phyloP scores from a whole-genome alignment of 495 filamentous ascomycete genomes.

The Symbiotaphrina buchneri region DNA sequence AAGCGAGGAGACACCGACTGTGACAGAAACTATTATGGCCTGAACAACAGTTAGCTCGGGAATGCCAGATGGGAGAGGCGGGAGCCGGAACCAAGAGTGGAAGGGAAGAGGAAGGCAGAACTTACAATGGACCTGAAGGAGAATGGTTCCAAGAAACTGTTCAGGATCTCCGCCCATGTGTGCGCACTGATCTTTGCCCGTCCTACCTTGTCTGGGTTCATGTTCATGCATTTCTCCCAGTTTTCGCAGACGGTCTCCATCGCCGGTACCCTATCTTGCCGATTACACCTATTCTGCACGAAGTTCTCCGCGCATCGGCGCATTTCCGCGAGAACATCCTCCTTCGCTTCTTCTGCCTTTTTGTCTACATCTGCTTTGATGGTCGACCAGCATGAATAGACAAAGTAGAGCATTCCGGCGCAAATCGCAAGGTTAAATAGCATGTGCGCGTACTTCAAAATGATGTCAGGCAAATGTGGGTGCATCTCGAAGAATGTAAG shows the following conservation, averaged over 20 bases:
- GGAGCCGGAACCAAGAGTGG: neutral
- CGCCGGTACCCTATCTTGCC: constrained; percentile 38
- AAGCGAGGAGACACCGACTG: no score
- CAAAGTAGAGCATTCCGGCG: constrained; percentile 38
- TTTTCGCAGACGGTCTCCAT: constrained; percentile 47
- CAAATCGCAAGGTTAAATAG: constrained; percentile 56
- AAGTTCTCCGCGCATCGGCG: constrained; percentile 44
- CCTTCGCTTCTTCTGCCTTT: constrained; percentile 36
- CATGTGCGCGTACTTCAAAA: constrained; percentile 71
- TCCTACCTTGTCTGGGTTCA: constrained; percentile 39
- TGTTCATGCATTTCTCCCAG: constrained; percentile 76
- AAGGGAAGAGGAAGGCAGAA: constrained; percentile 6
- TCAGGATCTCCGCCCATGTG: constrained; percentile 65
- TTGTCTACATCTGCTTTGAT: constrained; percentile 57
- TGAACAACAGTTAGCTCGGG: constrained; percentile 1
- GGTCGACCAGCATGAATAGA: constrained; percentile 44
- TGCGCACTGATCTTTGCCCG: constrained; percentile 45
- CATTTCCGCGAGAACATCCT: constrained; percentile 49
- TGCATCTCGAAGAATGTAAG: constrained; percentile 52
- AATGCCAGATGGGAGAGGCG: neutral
- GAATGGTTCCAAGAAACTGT: constrained; percentile 46
- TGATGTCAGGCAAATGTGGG: constrained; percentile 63
- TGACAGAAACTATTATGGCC: neutral
- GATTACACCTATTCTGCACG: constrained; percentile 46
- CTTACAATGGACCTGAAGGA: constrained; percentile 51